A percentile compares a stretch with the other conserved stretches of the same genome.
These are phyloP conservation scores for Fomitopsis schrenkii DNA, from an alignment of 1,284 basidiomycete species.

Conservation along the genomic window DNA sequence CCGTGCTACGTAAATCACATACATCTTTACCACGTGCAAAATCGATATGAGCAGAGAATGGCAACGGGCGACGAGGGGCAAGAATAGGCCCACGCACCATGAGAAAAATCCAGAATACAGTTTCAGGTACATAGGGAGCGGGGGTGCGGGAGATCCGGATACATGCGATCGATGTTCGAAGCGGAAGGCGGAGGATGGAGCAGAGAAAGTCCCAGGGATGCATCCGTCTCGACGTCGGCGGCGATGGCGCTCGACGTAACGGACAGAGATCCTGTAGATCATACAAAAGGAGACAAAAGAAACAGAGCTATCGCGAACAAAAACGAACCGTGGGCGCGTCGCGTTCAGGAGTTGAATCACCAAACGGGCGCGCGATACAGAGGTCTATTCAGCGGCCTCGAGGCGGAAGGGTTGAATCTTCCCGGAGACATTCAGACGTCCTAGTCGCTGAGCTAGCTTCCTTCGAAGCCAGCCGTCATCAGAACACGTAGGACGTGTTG, in stretches of 20 bases:
- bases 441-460: neutral
- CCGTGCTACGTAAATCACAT: conserved; percentile 7
- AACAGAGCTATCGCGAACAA: neutral
- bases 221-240: neutral
- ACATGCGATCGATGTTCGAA: neutral
- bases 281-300: neutral
- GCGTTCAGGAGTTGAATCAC: conserved; percentile 10
- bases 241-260: neutral
- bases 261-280: neutral
- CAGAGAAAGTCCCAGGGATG: neutral
- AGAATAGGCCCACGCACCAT: conserved; percentile 1
- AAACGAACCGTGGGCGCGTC: neutral
- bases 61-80: neutral
- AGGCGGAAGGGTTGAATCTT: neutral
- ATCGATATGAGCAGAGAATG: conserved; percentile 1
- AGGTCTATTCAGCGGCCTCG: neutral
- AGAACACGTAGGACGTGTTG: conserved; percentile 18
- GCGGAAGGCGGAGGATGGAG: neutral
- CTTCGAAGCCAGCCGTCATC: neutral
- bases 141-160: neutral
- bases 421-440: neutral
- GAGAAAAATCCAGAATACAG: neutral
- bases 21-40: conserved; percentile 1
- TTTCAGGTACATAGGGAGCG: conserved; percentile 2
- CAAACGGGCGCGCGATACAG: neutral